Percentiles rank a stretch among this genome's conserved stretches.
These are phyloP conservation scores for Clausena lansium DNA, from an alignment of 345 rosid genomes.

Conservation along the genomic window DNA sequence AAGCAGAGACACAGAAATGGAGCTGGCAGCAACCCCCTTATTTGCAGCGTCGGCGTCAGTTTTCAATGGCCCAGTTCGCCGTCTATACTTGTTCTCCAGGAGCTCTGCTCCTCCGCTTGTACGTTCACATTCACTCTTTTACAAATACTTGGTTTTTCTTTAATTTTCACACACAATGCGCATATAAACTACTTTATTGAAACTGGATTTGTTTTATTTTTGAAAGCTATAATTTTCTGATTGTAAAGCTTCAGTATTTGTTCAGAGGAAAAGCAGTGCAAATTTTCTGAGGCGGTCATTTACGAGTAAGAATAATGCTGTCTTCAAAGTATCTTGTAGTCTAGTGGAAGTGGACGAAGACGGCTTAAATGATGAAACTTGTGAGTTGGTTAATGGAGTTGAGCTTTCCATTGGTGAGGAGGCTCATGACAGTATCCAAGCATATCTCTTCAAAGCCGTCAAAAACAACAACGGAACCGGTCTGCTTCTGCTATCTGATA, in stretches of 20 bases:
- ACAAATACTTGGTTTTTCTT: not conserved
- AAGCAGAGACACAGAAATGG: not conserved
- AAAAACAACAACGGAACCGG: constrained; percentile 84
- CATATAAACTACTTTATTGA: not conserved
- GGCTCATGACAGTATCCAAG: constrained; percentile 49
- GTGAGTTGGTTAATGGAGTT: constrained; percentile 69
- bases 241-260: constrained; percentile 48
- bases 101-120: constrained; percentile 19
- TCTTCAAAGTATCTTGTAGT: constrained; percentile 27
- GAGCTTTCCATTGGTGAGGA: constrained; percentile 67
- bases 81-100: not conserved
- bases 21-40: constrained; percentile 4
- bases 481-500: constrained; percentile 64
- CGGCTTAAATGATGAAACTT: constrained; percentile 53
- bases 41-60: not conserved
- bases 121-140: constrained; percentile 10
- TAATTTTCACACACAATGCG: not conserved
- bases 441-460: constrained; percentile 73
- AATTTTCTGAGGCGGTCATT: constrained; percentile 18
- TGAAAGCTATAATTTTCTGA: constrained; percentile 24
- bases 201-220: not conserved
- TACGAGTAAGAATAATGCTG: not conserved
- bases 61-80: constrained; percentile 1
- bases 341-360: constrained; percentile 42
- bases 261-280: constrained; percentile 41